A percentile compares a stretch with the other conserved stretches of the same genome.
Evolutionary conservation across 148 eudicot genomes (phyloP).

Genomic region (Vaccinium macrocarpon): DNA sequence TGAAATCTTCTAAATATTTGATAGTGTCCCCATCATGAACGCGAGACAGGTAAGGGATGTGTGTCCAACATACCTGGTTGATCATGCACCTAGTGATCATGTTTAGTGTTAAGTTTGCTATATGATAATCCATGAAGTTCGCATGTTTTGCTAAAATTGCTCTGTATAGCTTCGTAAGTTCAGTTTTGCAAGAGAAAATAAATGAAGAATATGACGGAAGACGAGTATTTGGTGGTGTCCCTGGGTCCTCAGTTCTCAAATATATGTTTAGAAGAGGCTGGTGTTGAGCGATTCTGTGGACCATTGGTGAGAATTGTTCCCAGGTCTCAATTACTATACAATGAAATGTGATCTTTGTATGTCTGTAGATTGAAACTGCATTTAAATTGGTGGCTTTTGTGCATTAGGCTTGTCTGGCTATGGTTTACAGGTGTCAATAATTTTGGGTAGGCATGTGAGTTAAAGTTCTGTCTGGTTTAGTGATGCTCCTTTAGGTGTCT

Average conservation of each 20-base stretch:
- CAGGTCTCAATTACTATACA: no score
- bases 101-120: background rate
- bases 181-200: background rate
- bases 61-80: background rate
- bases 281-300: background rate
- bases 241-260: background rate
- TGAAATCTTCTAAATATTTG: background rate
- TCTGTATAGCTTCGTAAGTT: background rate
- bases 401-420: background rate
- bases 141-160: background rate
- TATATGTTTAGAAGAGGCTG: background rate
- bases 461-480: background rate
- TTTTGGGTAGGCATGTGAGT: background rate
- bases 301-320: no score
- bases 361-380: background rate
- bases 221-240: background rate
- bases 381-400: conserved; percentile 11
- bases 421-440: background rate
- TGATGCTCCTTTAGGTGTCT: conserved; percentile 6
- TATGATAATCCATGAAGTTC: background rate
- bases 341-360: background rate
- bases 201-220: background rate
- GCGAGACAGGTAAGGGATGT: background rate
- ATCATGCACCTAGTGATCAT: conserved; percentile 5
- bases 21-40: background rate